Base-by-base conservation (phyloP, 352 stramenopile species). In the Globisporangium okanoganense region DNA sequence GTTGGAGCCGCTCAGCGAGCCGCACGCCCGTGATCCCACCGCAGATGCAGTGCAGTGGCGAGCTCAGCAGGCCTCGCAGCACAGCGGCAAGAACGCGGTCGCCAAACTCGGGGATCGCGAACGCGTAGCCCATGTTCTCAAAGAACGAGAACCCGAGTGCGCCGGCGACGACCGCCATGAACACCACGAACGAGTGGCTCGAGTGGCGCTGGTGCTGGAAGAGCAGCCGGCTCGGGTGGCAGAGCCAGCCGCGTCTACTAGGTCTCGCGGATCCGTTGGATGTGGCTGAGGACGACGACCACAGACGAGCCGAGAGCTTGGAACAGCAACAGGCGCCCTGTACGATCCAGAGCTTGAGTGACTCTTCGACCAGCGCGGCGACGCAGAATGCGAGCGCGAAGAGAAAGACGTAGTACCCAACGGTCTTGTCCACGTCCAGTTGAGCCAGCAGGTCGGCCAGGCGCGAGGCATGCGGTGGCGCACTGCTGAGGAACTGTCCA, bases 271-370 rank as follows among this genome's bases (percentile, higher is more conserved):
- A 55, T 8, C 27, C 25, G 4, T 55, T 55, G 13, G 38, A 58
- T 40, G 35, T 9, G 3, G 38, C 3, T 6, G 29, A 33, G 6
- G 29, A 33, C 29, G 29, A 33, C 6, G 29, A 58, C 36, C 63
- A 68, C 16, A 56, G 60, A 53, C 35, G 52, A 20, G 52, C 13
- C 14, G 52, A 16, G 0, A 29, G 5, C 20, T 48, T 52, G 22
- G 36, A 50, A 27, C 70, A 78, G 58, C 73, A 77, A 49, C 77
- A 88, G 8, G 56, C 62, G 29, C 77, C 69, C 18, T 88, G 78
- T 2, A 90, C 78, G 48, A 90, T 31, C 81, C 84, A 92, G 43
- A 79, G 73, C 53, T 91, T 90, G 51, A 86, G 49, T 24, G 66
- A 72, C 57, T 90, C 84, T 52, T 91, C 81, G 22, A 91, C 79